Base-by-base conservation (phyloP, 2,329 filamentous ascomycete genomes). In the Colletotrichum destructivum region DNA sequence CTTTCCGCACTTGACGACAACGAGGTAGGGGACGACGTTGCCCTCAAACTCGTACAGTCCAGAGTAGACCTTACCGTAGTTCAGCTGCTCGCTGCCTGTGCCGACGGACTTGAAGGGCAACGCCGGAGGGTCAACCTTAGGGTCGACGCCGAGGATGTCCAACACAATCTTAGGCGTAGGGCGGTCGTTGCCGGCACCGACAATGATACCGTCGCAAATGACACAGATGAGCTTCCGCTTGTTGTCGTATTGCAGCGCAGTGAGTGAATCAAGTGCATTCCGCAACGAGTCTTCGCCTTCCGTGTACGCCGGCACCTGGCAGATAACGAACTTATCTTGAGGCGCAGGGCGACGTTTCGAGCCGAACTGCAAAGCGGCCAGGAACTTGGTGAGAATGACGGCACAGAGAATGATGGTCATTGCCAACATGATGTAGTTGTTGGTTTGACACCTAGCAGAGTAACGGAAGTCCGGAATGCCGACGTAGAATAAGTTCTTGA, bases 281-380 rank as follows among this genome's bases (percentile, higher is more conserved):
- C 96, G 89, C 11, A 99, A 86, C 4, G 95, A 96, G 77, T 99
- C 96, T 86, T 99, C 96, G 77, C 95, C 96, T 85, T 99, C 96
- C 0, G 96, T 99, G 79, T 99, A 99, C 6, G 96, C 96, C 12
- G 96, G 96, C 42, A 99, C 95, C 82, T 98, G 95, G 82, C 96
- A 98, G 75, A 99, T 98, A 77, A 99, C 95, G 77, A 99, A 99
- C 81, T 98, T 99, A 82, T 99, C 96, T 82, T 98, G 96, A 47
- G 95, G 93, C 7, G 93, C 89, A 3, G 96, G 96, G 21, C 94
- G 92, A 71, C 94, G 90, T 85, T 98, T 98, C 6, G 95, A 95
- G 56, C 96, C 95, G 72, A 99, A 94, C 78, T 98, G 96, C 52
- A 99, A 88, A 15, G 96, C 96, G 63, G 96, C 91, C 78, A 99